Conservation (phyloP, 2,329 filamentous ascomycete species). For the Ophiobolus disseminans region DNA sequence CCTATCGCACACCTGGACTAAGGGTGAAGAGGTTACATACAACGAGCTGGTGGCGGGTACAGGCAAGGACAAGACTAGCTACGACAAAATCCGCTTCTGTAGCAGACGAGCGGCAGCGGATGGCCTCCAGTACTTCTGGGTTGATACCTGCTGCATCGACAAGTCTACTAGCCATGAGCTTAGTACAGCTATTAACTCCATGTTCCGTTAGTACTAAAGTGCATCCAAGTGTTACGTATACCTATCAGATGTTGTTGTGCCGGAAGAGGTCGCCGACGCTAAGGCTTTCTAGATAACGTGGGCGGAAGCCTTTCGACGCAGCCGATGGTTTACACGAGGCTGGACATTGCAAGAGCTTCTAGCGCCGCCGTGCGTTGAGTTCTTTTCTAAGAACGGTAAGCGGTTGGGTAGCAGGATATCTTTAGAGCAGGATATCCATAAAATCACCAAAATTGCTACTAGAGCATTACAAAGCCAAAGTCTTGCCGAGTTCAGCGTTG, state of each 20-base stretch:
- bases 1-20: constrained; percentile 27
- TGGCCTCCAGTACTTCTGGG: too few species aligned
- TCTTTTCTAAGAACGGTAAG: constrained; percentile 22
- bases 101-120: too few species aligned
- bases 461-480: constrained; percentile 7
- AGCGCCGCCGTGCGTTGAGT: constrained; percentile 19
- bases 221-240: too few species aligned
- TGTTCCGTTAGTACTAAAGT: too few species aligned
- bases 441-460: constrained; percentile 21
- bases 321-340: too few species aligned
- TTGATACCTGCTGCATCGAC: too few species aligned
- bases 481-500: constrained; percentile 21
- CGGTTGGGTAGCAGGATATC: constrained; percentile 18
- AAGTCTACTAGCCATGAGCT: too few species aligned
- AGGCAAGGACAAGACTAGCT: constrained; percentile 17
- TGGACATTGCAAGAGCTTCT: too few species aligned
- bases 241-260: constrained; percentile 17
- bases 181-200: too few species aligned
- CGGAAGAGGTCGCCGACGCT: constrained; percentile 6
- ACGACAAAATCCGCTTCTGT: too few species aligned
- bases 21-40: constrained; percentile 25
- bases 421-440: constrained; percentile 14
- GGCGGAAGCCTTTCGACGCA: constrained; percentile 12
- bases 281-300: constrained; percentile 14
- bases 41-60: constrained; percentile 18